phyloP scores from a whole-genome alignment of 805 yeast genomes.

The Metschnikowia noctiluminum region DNA sequence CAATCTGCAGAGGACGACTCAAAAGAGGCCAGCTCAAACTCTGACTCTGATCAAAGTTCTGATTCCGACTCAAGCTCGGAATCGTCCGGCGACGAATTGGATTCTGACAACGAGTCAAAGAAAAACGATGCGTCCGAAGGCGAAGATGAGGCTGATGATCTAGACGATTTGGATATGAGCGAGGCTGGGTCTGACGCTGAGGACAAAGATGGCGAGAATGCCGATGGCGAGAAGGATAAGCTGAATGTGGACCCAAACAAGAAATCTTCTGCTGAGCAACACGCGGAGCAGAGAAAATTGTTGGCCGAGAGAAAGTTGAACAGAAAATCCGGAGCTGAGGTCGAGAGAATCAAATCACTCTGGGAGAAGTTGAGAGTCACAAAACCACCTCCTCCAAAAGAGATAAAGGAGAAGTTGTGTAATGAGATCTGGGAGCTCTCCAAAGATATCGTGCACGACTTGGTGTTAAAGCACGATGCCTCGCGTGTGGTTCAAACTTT shows the following conservation, averaged over 20 bases:
- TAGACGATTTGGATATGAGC: slow-evolving; percentile 22
- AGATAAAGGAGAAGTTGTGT: slow-evolving; percentile 70
- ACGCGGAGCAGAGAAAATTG: slow-evolving; percentile 76
- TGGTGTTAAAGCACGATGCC: slow-evolving; percentile 93
- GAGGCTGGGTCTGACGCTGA: slow-evolving; percentile 17
- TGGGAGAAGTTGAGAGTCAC: slow-evolving; percentile 93
- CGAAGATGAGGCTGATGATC: slow-evolving; percentile 30
- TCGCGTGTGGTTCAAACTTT: slow-evolving; percentile 94
- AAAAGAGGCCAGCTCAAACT: slow-evolving; percentile 11
- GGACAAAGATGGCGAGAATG: slow-evolving; percentile 20
- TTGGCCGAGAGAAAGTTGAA: slow-evolving; percentile 80
- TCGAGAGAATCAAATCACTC: slow-evolving; percentile 75
- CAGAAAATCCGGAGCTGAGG: slow-evolving; percentile 83
- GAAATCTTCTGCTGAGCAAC: slow-evolving; percentile 60
- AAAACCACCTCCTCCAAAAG: slow-evolving; percentile 75
- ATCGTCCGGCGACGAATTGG: slow-evolving; percentile 14
- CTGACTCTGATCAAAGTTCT: slow-evolving; percentile 2
- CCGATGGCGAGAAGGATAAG: slow-evolving; percentile 21
- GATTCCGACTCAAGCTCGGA: slow-evolving; percentile 1
- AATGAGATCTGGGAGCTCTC: slow-evolving; percentile 83
- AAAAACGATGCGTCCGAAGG: slow-evolving; percentile 23
- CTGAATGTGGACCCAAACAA: slow-evolving; percentile 38
- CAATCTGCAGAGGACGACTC: slow-evolving; percentile 18
- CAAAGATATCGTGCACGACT: slow-evolving; percentile 71
- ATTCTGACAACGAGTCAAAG: slow-evolving; percentile 4